Evolutionary conservation across 306 rosid species (phyloP), one percentile per base, ranked within the genome.

Genomic region (Pyrus betulifolia): DNA sequence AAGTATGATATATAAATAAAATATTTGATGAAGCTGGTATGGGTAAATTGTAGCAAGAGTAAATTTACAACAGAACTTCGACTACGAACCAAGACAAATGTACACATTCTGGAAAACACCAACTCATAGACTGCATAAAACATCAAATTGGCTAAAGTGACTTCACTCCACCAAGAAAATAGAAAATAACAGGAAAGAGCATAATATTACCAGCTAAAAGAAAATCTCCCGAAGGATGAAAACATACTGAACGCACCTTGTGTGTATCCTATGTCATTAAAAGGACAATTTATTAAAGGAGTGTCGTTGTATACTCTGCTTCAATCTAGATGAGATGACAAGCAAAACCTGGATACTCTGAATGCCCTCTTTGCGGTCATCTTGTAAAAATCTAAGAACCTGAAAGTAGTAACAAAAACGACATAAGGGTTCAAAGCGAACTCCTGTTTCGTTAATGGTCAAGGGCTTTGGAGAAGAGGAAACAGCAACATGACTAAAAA

Each of bases 171-270:
- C 46, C 46, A 19, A 33, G 27, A 35, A 35, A 66, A 66, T 19
- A 21, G 68, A 11, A 12, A 49, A 63, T 7, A 15, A 18, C 4
- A 63, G 69, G 45, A 63, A 61, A 67, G 23, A 33, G 12, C 77
- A 78, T 51, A 65, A 69, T 22, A 44, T 71, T 85, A 91, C 98
- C 98, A 55, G 97, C 97, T 78, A 91, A 78, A 71, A 94, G 85
- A 89, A 90, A 91, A 77, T 94, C 96, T 62, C 98, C 98, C 18
- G 98, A 91, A 40, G 98, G 96, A 84, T 94, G 98, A 82, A 91
- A 89, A 31, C 93, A 86, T 61, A 94, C 90, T 22, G 96, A 94
- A 22, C 96, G 95, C 81, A 94, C 98, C 74, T 94, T 94, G 82
- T 90, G 97, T 1, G 98, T 89, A 84, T 94, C 98, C 97, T 94